Evolutionary conservation across 768 basidiomycete genomes (phyloP).

Genomic region (Tulasnella sp.): DNA sequence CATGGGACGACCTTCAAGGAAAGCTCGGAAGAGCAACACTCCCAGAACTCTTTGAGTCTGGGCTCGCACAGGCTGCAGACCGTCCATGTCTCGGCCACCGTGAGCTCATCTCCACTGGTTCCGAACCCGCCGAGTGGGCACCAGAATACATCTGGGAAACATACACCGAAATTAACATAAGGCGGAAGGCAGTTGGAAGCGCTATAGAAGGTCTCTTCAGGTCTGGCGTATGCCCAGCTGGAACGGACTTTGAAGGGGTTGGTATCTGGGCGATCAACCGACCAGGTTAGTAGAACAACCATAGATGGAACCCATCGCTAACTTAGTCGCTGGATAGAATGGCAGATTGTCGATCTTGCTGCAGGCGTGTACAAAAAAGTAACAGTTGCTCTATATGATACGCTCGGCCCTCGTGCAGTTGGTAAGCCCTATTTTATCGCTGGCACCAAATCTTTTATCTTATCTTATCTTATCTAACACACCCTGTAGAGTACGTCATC

Average conservation of each 20-base stretch:
- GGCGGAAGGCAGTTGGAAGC: constrained; percentile 64
- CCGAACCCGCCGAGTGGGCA: constrained; percentile 55
- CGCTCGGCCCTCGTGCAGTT: not conserved
- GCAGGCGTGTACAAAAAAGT: not conserved
- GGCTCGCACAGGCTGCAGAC: constrained; percentile 41
- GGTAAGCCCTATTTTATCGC: not conserved
- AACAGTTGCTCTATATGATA: not conserved
- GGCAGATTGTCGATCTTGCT: not conserved
- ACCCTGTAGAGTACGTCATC: constrained; percentile 38
- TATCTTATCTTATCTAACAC: not conserved
- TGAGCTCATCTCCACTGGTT: constrained; percentile 49
- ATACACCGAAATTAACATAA: constrained; percentile 58
- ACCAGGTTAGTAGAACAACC: constrained; percentile 41
- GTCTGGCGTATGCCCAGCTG: constrained; percentile 44
- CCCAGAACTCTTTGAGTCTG: constrained; percentile 51
- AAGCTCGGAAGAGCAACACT: constrained; percentile 19
- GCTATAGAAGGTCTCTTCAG: constrained; percentile 57
- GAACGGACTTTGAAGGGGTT: constrained; percentile 42
- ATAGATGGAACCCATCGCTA: constrained; percentile 23
- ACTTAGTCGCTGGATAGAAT: constrained; percentile 13
- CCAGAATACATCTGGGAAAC: constrained; percentile 63
- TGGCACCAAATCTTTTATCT: constrained; percentile 6
- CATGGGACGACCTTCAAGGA: constrained; percentile 16
- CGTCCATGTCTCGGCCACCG: constrained; percentile 56
- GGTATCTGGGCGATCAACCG: constrained; percentile 78